Evolutionary conservation across 1,284 basidiomycete genomes (phyloP).

Genomic region (Irpex sp.): DNA sequence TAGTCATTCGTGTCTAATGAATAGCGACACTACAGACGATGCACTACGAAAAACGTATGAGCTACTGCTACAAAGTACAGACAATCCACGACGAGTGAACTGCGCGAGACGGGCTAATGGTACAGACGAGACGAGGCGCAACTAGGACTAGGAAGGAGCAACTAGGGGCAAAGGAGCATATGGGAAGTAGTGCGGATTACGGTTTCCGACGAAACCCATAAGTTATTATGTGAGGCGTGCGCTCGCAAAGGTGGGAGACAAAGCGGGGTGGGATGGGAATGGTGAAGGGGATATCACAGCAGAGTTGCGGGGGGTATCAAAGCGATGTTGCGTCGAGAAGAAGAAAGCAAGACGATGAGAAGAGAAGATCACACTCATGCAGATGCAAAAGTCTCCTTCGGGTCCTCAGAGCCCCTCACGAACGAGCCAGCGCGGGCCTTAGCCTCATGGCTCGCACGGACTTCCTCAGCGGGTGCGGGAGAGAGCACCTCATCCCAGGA

Average conservation of each 20-base stretch:
- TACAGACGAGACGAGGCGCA: not conserved
- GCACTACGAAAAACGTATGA: not conserved
- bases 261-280: too few relatives aligned
- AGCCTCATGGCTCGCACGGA: not conserved
- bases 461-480: slow-evolving; percentile 8
- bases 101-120: not conserved
- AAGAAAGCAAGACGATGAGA: not conserved
- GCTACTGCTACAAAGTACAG: not conserved
- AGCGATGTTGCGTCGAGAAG: not conserved
- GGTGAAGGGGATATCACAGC: not conserved
- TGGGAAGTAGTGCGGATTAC: not conserved
- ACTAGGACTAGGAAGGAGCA: not conserved
- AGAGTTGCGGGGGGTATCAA: not conserved
- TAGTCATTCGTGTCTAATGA: too few relatives aligned
- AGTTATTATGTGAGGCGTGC: too few relatives aligned
- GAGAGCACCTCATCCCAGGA: slow-evolving; percentile 24
- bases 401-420: not conserved
- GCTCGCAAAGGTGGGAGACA: too few relatives aligned
- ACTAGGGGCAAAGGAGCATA: not conserved
- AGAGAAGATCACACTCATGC: not conserved
- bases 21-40: too few relatives aligned
- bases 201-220: too few relatives aligned
- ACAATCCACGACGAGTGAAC: not conserved
- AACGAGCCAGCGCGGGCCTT: not conserved
- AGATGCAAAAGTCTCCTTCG: slow-evolving; percentile 4